Evolutionary conservation across 1,284 basidiomycete genomes (phyloP), one percentile per base, ranked within the genome.

Genomic region (Microbotryum saponariae): DNA sequence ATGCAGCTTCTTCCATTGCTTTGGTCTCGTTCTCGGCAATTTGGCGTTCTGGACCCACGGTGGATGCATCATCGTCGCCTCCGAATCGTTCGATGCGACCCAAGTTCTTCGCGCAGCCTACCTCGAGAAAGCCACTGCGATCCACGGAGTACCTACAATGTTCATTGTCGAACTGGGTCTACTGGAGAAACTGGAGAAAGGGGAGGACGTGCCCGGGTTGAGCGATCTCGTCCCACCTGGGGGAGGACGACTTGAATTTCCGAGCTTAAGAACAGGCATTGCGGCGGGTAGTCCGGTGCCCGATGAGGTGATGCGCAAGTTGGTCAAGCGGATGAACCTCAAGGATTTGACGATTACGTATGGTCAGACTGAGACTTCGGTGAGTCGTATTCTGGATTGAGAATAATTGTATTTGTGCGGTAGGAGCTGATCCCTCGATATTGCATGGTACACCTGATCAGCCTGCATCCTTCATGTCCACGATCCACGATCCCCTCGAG

Each of bases 81-180:
- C 70, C 14, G 73, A 74, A 53, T 68, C 71, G 3, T 74, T 74
- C 58, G 67, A 73, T 46, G 65, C 73, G 14, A 51, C 68, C 14
- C 59, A 67, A 5, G 58, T 71, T 21, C 60, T 74, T 7, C 65
- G 72, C 16, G 72, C 73, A 5, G 68, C 68, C 1, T 67, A 67
- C 18, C 61, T 72, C 51, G 73, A 74, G n/a, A 44, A 46, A 12
- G 44, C 44, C 21, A 61, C 59, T 6, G 59, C 69, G 16, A 64
- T 73, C 45, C 70, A 75, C 58, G 74, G 74, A 23, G 74, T 75
- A 0, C 73, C 73, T 2, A 72, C 73, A 6, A 73, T 74, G 61
- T 74, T 74, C 57, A 70, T 74, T 42, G 49, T 59, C 46, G 51
- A 64, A 27, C 42, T 66, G 18, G 69, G 70, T 37, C 46, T 69